Conservation (phyloP, 192 early-diverging fungal species). For the Umbelopsis vinacea region DNA sequence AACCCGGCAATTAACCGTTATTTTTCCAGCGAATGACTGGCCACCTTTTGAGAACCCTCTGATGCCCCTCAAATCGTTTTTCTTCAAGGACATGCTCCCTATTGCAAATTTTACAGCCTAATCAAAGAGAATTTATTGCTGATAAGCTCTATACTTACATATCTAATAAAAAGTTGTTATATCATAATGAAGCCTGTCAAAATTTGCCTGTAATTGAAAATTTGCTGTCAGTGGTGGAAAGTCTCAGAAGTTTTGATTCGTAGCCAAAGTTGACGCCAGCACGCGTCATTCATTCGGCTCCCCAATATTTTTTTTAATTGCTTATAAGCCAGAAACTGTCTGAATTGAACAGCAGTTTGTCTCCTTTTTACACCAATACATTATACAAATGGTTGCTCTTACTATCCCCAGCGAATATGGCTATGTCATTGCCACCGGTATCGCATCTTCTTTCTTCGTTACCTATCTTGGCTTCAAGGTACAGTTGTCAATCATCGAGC, state of each 20-base stretch:
- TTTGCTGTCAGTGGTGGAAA: background rate
- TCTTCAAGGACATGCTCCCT: too few species aligned
- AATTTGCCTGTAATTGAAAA: background rate
- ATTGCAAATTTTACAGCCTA: too few species aligned
- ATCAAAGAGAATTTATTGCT: too few species aligned
- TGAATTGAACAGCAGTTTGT: background rate
- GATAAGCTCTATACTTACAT: too few species aligned
- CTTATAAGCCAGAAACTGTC: background rate
- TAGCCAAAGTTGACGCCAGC: background rate
- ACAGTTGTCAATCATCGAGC: background rate
- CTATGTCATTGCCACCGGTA: constrained; percentile 55
- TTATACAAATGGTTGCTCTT: constrained; percentile 43
- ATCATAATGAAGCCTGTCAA: too few species aligned
- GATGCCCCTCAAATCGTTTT: too few species aligned
- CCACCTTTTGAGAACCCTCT: too few species aligned
- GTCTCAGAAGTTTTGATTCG: constrained; percentile 12
- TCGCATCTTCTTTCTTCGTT: constrained; percentile 40
- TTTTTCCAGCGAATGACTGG: too few species aligned
- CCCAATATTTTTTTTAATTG: background rate
- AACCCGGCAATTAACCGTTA: too few species aligned
- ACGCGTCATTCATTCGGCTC: background rate
- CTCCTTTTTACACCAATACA: background rate
- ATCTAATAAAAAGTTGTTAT: too few species aligned
- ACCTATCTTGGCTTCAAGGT: constrained; percentile 46
- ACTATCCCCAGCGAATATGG: constrained; percentile 57